Conservation (phyloP, 371 early-diverging fungal species). For the Mortierella sp. region DNA sequence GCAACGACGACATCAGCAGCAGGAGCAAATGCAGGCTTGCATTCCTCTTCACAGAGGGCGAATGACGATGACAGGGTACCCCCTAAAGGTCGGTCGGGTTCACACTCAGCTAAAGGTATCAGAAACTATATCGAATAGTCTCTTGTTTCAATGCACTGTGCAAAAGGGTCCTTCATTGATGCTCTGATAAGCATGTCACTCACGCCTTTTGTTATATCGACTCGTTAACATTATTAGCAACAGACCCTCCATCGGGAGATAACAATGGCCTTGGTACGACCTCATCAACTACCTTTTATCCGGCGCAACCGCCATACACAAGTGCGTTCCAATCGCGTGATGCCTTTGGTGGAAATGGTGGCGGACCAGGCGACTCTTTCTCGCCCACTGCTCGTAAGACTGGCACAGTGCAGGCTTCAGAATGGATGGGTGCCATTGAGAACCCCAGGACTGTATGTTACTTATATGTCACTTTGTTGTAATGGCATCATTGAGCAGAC, state of each 20-base stretch:
- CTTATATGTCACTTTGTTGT: neutral
- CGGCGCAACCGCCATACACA: slow-evolving; percentile 34
- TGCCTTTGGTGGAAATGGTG: slow-evolving; percentile 31
- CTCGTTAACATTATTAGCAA: neutral
- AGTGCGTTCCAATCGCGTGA: slow-evolving; percentile 35
- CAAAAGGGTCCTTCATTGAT: neutral
- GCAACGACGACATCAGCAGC: neutral
- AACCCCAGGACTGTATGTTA: slow-evolving; percentile 42
- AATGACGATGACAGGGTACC: slow-evolving; percentile 23
- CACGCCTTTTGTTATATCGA: neutral
- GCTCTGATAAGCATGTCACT: neutral
- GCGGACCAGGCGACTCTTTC: slow-evolving; percentile 20
- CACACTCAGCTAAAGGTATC: slow-evolving; percentile 34
- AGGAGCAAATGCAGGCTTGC: neutral
- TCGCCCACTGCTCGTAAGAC: slow-evolving; percentile 12
- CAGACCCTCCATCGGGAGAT: slow-evolving; percentile 33
- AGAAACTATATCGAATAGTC: neutral
- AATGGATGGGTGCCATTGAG: slow-evolving; percentile 54
- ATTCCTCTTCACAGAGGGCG: neutral
- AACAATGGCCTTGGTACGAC: slow-evolving; percentile 21
- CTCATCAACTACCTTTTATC: slow-evolving; percentile 23
- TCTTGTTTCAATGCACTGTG: neutral
- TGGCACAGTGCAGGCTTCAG: slow-evolving; percentile 20
- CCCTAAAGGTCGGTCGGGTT: slow-evolving; percentile 15
- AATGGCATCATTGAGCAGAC: neutral